Evolutionary conservation across 2,329 filamentous ascomycete genomes (phyloP).

Genomic region (Phaeosphaeria sp.): DNA sequence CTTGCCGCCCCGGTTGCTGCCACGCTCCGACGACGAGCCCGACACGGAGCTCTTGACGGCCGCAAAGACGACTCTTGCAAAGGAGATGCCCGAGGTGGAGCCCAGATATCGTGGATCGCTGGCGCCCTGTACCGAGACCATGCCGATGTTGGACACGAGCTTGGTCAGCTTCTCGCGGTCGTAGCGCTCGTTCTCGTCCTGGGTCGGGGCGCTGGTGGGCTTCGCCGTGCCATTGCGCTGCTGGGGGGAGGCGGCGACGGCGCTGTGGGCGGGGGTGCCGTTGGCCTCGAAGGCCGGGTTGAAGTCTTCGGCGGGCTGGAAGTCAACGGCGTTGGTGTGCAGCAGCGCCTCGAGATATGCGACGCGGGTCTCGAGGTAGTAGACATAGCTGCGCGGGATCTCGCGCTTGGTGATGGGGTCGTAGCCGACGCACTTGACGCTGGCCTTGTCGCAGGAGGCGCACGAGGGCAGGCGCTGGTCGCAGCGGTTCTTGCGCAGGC

Average conservation of each 20-base stretch:
- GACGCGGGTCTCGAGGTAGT: conserved; percentile 88
- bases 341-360: conserved; percentile 82
- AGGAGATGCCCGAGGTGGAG: conserved; percentile 88
- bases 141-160: conserved; percentile 72
- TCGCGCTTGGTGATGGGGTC: conserved; percentile 96
- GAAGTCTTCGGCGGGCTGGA: conserved; percentile 63
- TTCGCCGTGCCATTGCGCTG: conserved; percentile 30
- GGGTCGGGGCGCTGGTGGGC: conserved; percentile 20
- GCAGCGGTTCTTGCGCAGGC: conserved; percentile 91
- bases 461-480: conserved; percentile 93
- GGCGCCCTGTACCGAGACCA: conserved; percentile 78
- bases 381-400: conserved; percentile 93
- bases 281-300: conserved; percentile 50
- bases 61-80: conserved; percentile 91
- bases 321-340: conserved; percentile 68
- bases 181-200: conserved; percentile 56
- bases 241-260: conserved; percentile 18
- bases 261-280: conserved; percentile 24
- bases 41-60: conserved; percentile 81
- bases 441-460: conserved; percentile 90
- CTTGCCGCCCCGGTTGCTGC: conserved; percentile 66
- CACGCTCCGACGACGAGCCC: conserved; percentile 65
- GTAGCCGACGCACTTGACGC: conserved; percentile 89
- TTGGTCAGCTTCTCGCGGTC: conserved; percentile 69
- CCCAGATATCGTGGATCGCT: conserved; percentile 83